phyloP scores from a whole-genome alignment of 306 rosid genomes.

The Citrullus amarus region DNA sequence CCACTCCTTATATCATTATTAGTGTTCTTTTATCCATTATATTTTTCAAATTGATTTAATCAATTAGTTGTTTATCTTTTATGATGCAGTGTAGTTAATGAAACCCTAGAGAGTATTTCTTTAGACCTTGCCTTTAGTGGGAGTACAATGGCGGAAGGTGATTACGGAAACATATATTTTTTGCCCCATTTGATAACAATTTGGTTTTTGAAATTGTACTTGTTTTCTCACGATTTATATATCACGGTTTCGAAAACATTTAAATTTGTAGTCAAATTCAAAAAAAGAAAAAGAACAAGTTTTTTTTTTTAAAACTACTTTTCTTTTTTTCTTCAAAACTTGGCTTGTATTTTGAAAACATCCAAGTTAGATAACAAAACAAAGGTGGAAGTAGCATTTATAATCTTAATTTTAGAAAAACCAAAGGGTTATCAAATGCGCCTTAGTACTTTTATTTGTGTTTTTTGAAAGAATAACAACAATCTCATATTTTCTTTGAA shows the following conservation, averaged over 20 bases:
- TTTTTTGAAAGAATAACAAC: neutral
- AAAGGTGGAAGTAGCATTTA: neutral
- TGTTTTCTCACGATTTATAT: neutral
- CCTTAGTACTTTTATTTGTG: neutral
- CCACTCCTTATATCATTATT: neutral
- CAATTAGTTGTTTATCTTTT: neutral
- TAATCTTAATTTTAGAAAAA: neutral
- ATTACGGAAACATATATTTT: neutral
- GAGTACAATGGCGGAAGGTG: slow-evolving; percentile 93
- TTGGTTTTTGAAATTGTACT: neutral
- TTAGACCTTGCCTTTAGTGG: slow-evolving; percentile 88
- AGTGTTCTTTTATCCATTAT: neutral
- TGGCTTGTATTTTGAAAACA: neutral
- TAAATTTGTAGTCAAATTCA: neutral
- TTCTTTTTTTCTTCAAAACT: no score
- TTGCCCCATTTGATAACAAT: neutral
- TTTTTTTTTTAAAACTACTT: neutral
- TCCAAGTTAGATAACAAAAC: no score
- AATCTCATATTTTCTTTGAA: neutral
- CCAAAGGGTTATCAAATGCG: neutral
- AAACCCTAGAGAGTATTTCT: slow-evolving; percentile 93
- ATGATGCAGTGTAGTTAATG: slow-evolving; percentile 73
- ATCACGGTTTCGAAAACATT: neutral
- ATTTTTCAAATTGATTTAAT: neutral
- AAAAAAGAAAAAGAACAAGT: no score